phyloP scores from a whole-genome alignment of 257 asterid species.

The Thymus mandschuricus region DNA sequence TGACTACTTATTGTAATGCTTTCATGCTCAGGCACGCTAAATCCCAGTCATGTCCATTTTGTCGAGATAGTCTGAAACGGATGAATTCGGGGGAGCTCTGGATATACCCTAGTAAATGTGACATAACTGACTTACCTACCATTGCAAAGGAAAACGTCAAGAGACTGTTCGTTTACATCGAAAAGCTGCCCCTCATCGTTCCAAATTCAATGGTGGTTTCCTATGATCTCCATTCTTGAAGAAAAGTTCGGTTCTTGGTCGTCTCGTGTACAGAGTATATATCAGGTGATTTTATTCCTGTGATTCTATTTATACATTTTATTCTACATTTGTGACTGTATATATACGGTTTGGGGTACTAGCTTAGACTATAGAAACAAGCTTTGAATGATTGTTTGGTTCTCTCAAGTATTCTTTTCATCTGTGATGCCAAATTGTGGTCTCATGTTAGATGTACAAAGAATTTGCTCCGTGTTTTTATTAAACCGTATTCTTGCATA shows the following conservation, averaged over 20 bases:
- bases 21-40: constrained; percentile 57
- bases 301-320: constrained; percentile 30
- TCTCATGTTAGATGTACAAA: neutral
- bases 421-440: neutral
- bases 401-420: neutral
- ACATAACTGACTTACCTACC: constrained; percentile 56
- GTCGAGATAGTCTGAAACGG: constrained; percentile 75
- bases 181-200: constrained; percentile 60
- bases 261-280: constrained; percentile 27
- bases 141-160: constrained; percentile 62
- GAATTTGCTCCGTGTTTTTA: neutral
- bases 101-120: constrained; percentile 71
- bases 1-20: neutral
- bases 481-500: neutral
- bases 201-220: constrained; percentile 56
- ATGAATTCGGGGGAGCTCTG: constrained; percentile 79
- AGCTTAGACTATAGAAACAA: neutral
- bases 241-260: constrained; percentile 20
- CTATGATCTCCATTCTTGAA: constrained; percentile 50
- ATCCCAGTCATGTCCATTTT: constrained; percentile 89
- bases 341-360: constrained; percentile 34
- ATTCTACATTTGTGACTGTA: constrained; percentile 34
- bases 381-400: neutral
- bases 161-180: constrained; percentile 62
- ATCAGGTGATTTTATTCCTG: constrained; percentile 30